Evolutionary conservation across 164 flowering plant genomes (phyloP).

Genomic region (Stephania cephalantha): DNA sequence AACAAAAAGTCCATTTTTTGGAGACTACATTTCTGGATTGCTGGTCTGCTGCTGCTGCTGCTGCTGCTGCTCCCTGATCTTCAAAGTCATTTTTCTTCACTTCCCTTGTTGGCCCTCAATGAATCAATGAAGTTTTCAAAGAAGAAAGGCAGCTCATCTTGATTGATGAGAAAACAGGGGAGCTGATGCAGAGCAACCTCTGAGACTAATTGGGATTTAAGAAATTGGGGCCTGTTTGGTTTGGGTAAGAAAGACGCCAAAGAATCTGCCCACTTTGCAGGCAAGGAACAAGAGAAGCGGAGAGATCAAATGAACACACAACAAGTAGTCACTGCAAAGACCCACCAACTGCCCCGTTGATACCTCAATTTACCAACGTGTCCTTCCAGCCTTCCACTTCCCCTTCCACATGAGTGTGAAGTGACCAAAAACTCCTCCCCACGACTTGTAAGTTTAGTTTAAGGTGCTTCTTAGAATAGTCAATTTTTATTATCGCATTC

Average conservation of each 20-base stretch:
- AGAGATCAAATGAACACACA: neutral
- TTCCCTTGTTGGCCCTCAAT: neutral
- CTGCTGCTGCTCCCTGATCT: slow-evolving; percentile 54
- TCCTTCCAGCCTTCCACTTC: neutral
- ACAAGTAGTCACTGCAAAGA: neutral
- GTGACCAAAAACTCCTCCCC: neutral
- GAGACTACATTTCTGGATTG: slow-evolving; percentile 33
- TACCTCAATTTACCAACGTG: neutral
- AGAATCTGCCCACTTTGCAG: slow-evolving; percentile 10
- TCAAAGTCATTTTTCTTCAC: slow-evolving; percentile 33
- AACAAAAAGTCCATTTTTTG: slow-evolving; percentile 42
- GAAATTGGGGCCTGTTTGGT: too few relatives aligned
- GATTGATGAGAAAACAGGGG: slow-evolving; percentile 6
- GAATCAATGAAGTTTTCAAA: neutral
- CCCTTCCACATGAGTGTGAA: neutral
- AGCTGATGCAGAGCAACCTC: slow-evolving; percentile 1
- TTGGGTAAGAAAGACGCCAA: neutral
- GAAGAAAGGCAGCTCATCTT: neutral
- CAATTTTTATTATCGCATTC: too few relatives aligned
- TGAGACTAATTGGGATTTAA: neutral
- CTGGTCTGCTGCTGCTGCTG: slow-evolving; percentile 16
- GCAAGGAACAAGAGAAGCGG: slow-evolving; percentile 7
- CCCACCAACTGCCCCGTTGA: slow-evolving; percentile 8
- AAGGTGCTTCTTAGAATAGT: too few relatives aligned
- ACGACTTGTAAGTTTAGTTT: too few relatives aligned